These are phyloP conservation scores for Paraglomus occultum DNA, from an alignment of 192 early-diverging fungal genomes.

Conservation along the genomic window DNA sequence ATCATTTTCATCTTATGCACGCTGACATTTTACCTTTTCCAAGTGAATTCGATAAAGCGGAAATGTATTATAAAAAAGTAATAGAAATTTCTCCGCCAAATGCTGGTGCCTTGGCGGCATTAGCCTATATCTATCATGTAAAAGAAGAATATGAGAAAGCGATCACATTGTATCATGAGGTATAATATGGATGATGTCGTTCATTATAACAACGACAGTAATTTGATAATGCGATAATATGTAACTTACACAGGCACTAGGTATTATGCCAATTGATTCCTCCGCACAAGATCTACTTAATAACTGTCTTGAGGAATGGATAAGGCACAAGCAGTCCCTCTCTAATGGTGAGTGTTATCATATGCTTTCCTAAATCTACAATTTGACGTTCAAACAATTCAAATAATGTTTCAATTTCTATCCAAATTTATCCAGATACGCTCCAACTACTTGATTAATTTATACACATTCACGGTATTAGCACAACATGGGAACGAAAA, in stretches of 20 bases:
- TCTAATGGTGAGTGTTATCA: too few relatives aligned
- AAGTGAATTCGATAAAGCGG: conserved; percentile 40
- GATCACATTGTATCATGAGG: conserved; percentile 55
- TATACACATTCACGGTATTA: too few relatives aligned
- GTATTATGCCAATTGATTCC: conserved; percentile 38
- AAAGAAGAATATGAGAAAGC: conserved; percentile 50
- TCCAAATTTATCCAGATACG: too few relatives aligned
- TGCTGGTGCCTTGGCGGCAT: conserved; percentile 43
- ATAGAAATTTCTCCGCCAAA: conserved; percentile 39
- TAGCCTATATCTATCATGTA: conserved; percentile 61
- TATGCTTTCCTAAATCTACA: too few relatives aligned
- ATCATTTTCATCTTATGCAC: neutral
- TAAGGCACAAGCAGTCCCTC: neutral
- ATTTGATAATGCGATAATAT: neutral
- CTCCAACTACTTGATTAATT: too few relatives aligned
- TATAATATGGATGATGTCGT: neutral
- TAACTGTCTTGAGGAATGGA: conserved; percentile 39
- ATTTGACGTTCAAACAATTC: too few relatives aligned
- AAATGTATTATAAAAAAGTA: conserved; percentile 43
- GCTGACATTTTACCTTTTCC: neutral
- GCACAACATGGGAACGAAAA: too few relatives aligned
- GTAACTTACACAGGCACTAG: conserved; percentile 30
- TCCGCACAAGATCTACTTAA: conserved; percentile 41
- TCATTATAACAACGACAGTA: neutral
- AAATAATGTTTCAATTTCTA: too few relatives aligned